These are phyloP conservation scores for Termitomyces sp. DNA, from an alignment of 768 basidiomycete genomes.

Conservation along the genomic window DNA sequence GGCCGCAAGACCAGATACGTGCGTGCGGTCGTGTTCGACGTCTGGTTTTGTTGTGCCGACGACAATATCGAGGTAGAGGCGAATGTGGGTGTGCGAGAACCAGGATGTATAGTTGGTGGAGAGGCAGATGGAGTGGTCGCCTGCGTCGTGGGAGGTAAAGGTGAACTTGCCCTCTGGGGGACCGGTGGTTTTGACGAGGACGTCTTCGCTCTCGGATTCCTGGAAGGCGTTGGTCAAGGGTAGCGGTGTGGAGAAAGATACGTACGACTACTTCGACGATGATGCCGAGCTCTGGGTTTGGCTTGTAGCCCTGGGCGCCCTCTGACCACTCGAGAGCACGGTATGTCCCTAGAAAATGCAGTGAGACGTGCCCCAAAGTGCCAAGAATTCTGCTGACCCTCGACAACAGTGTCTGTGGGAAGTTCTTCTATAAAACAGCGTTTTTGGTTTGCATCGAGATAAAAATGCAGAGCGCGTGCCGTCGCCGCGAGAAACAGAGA, in stretches of 20 bases:
- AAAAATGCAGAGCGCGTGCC: constrained; percentile 88
- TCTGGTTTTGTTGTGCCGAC: constrained; percentile 88
- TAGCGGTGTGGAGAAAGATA: constrained; percentile 12
- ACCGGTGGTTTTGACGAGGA: constrained; percentile 87
- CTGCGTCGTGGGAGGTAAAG: constrained; percentile 95
- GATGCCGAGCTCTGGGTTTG: constrained; percentile 81
- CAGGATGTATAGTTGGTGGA: constrained; percentile 90
- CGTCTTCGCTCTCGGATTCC: constrained; percentile 84
- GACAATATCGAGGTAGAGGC: constrained; percentile 90
- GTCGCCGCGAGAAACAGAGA: constrained; percentile 26
- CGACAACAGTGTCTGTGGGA: constrained; percentile 91
- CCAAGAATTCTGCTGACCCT: constrained; percentile 34
- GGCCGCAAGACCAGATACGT: constrained; percentile 75
- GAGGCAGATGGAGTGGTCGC: constrained; percentile 96
- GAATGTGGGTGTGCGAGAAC: constrained; percentile 86
- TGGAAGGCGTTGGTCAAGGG: constrained; percentile 27
- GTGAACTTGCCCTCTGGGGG: constrained; percentile 91
- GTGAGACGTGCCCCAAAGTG: background rate
- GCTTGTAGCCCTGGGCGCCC: constrained; percentile 56
- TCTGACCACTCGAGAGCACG: constrained; percentile 91
- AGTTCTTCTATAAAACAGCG: constrained; percentile 97
- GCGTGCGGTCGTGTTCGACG: constrained; percentile 80
- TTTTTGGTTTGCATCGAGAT: constrained; percentile 90
- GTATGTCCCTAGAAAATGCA: constrained; percentile 58
- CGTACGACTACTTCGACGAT: constrained; percentile 87